A percentile compares a stretch with the other conserved stretches of the same genome.
Conservation (phyloP, 2,329 filamentous ascomycete genomes). For the Microdochium nivale region DNA sequence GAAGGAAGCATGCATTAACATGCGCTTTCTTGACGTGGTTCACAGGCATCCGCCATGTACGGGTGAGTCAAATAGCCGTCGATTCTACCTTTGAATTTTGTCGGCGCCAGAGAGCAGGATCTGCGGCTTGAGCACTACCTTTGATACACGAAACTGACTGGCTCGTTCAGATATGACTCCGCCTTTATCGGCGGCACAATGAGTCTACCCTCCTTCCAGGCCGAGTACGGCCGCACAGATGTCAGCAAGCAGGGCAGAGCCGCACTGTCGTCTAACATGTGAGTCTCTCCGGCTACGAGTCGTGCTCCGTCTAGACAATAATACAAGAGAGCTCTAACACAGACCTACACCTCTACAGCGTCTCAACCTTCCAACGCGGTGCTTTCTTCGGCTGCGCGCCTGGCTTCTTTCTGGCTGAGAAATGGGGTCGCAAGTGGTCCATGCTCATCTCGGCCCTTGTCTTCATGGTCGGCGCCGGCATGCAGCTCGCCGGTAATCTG, state of each 20-base stretch:
- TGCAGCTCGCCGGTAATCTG: constrained; percentile 48
- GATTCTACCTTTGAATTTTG: no score
- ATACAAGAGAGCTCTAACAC: neutral
- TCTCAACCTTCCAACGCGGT: constrained; percentile 59
- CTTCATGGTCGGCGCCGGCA: constrained; percentile 49
- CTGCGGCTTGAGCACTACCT: no score
- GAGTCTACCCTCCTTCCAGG: constrained; percentile 49
- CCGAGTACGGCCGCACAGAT: constrained; percentile 47
- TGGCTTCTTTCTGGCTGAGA: constrained; percentile 50
- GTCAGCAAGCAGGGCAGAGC: constrained; percentile 32
- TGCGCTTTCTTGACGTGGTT: no score
- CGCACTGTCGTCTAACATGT: constrained; percentile 51
- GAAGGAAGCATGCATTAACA: no score
- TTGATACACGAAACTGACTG: no score
- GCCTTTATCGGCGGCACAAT: constrained; percentile 63
- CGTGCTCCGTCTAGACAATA: neutral
- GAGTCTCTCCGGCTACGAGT: no score
- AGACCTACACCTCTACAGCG: constrained; percentile 13
- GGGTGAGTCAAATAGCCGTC: no score
- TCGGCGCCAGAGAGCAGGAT: no score
- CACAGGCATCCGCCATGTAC: constrained; percentile 28
- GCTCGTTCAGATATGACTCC: constrained; percentile 23
- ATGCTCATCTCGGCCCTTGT: constrained; percentile 40
- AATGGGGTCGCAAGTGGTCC: constrained; percentile 44
- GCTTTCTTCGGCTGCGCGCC: constrained; percentile 60